phyloP scores from a whole-genome alignment of 2,329 filamentous ascomycete genomes.

The Lasiodiplodia gonubiensis region DNA sequence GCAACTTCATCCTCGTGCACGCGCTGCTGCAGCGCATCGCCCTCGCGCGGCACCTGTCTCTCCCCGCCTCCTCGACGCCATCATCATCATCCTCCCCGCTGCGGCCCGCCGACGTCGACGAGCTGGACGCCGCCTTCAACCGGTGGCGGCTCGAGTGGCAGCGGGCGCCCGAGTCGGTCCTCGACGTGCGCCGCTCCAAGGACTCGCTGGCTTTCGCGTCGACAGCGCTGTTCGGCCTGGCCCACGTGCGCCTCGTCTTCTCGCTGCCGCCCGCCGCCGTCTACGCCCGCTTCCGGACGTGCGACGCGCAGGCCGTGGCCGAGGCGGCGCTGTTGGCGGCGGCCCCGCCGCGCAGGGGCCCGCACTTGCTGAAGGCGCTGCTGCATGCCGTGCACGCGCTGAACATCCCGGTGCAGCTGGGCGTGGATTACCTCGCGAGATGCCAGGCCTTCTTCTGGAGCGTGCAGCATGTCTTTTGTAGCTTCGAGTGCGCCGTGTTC shows the following conservation, averaged over 20 bases:
- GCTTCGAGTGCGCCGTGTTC: constrained; percentile 3
- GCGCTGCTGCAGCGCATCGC: not conserved
- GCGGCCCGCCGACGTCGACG: not conserved
- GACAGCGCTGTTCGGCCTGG: constrained; percentile 9
- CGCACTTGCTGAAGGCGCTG: not conserved
- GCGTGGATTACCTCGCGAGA: not conserved
- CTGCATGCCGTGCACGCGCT: constrained; percentile 2
- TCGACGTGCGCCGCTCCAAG: not conserved
- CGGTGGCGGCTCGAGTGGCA: constrained; percentile 1
- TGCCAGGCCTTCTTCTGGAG: constrained; percentile 8
- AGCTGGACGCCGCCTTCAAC: constrained; percentile 2
- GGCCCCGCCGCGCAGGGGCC: not conserved
- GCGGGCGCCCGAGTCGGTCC: constrained; percentile 1
- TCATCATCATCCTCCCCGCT: not conserved
- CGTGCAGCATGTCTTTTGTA: not conserved
- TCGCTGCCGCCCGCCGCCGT: not conserved
- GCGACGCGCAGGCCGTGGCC: not conserved
- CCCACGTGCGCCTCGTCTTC: constrained; percentile 5
- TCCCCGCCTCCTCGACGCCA: not conserved
- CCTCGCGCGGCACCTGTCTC: not conserved
- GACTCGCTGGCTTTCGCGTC: constrained; percentile 14
- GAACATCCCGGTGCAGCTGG: not conserved
- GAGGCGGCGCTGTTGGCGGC: not conserved
- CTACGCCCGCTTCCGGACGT: not conserved
- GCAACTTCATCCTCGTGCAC: constrained; percentile 15